Percentiles rank a stretch among this genome's conserved stretches.
Conservation (phyloP, 2,329 filamentous ascomycete species). For the Arthrinium puccinioides region DNA sequence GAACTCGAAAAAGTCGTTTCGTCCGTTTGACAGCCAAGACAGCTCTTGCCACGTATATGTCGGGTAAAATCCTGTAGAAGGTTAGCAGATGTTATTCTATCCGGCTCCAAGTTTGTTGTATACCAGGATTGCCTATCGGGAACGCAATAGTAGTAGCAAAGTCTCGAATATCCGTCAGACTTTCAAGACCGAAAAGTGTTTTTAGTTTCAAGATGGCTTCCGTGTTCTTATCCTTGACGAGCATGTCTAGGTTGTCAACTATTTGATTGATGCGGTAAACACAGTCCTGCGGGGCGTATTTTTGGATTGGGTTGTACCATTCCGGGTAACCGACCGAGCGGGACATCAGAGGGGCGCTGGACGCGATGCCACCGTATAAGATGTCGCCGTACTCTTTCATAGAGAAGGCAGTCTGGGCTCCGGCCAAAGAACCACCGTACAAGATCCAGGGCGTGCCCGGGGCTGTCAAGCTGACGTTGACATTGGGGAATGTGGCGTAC, state of each 20-base stretch:
- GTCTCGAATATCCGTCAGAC: slow-evolving; percentile 34
- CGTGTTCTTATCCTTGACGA: slow-evolving; percentile 33
- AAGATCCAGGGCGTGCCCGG: slow-evolving; percentile 31
- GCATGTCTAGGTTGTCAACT: slow-evolving; percentile 39
- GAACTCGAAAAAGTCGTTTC: slow-evolving; percentile 43
- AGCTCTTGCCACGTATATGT: slow-evolving; percentile 47
- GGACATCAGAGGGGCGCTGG: slow-evolving; percentile 34
- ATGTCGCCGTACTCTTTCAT: slow-evolving; percentile 36
- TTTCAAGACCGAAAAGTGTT: slow-evolving; percentile 37
- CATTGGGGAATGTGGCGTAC: slow-evolving; percentile 34
- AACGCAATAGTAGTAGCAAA: slow-evolving; percentile 41
- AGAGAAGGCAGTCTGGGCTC: slow-evolving; percentile 28
- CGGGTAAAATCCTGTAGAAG: slow-evolving; percentile 41
- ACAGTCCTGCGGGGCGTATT: slow-evolving; percentile 40
- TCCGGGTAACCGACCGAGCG: slow-evolving; percentile 36
- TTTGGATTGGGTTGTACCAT: slow-evolving; percentile 43
- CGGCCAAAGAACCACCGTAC: slow-evolving; percentile 22
- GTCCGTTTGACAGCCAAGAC: slow-evolving; percentile 33
- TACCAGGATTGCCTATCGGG: slow-evolving; percentile 36
- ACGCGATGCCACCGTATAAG: slow-evolving; percentile 40
- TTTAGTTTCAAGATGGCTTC: slow-evolving; percentile 36
- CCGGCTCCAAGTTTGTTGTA: too few relatives aligned
- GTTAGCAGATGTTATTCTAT: too few relatives aligned
- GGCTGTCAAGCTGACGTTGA: slow-evolving; percentile 32
- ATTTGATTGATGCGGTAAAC: slow-evolving; percentile 40